Evolutionary conservation across 257 asterid genomes (phyloP).

Genomic region (Forsythia viridissima): DNA sequence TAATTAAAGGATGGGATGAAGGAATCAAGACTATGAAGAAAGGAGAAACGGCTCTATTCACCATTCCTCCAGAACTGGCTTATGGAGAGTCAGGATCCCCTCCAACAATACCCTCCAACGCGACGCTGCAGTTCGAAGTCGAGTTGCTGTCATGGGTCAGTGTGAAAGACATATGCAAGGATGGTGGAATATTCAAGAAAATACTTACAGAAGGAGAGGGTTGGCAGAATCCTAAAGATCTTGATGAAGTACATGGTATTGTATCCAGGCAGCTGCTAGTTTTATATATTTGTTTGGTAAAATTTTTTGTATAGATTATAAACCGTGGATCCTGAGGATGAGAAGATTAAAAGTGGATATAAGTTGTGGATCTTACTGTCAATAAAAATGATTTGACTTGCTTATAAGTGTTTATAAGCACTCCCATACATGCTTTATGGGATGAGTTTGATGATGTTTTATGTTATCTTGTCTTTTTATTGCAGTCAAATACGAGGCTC

Average conservation of each 20-base stretch:
- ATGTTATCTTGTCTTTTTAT: conserved; percentile 6
- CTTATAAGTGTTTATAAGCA: too few species aligned
- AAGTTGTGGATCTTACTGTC: too few species aligned
- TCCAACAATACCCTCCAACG: conserved; percentile 53
- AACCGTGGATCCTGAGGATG: too few species aligned
- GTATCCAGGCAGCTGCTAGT: neutral
- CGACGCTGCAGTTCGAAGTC: conserved; percentile 59
- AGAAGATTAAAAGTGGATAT: too few species aligned
- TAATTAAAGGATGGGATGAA: conserved; percentile 70
- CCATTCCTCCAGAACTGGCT: conserved; percentile 56
- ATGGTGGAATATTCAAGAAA: conserved; percentile 62
- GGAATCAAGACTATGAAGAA: conserved; percentile 62
- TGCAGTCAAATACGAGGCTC: conserved; percentile 51
- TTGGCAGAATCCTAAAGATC: conserved; percentile 61
- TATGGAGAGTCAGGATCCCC: conserved; percentile 67
- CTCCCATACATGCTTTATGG: too few species aligned
- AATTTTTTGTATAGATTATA: too few species aligned
- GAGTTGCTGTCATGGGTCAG: conserved; percentile 57
- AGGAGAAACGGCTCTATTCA: conserved; percentile 56
- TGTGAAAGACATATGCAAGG: conserved; percentile 55
- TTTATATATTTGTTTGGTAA: too few species aligned
- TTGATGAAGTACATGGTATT: conserved; percentile 54
- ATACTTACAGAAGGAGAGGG: conserved; percentile 51
- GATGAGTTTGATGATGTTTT: neutral
- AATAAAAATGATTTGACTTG: too few species aligned